These are phyloP conservation scores for Tylopilus plumbeoviolaceoides DNA, from an alignment of 768 basidiomycete genomes.

Conservation along the genomic window DNA sequence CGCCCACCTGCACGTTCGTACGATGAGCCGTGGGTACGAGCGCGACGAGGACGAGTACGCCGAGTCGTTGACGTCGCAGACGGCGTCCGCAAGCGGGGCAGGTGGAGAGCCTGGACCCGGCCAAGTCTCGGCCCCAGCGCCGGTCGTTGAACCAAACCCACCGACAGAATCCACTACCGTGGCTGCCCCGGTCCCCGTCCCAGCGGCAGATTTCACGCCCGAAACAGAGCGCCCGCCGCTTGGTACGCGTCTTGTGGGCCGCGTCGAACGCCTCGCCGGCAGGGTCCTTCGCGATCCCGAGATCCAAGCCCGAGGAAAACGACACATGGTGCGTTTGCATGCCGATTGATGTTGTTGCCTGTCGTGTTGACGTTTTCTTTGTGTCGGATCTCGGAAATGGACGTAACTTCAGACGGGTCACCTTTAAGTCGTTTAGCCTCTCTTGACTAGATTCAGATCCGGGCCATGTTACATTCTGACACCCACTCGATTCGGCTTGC, in stretches of 20 bases:
- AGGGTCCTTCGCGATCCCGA: constrained; percentile 16
- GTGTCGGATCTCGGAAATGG: no score
- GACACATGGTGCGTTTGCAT: constrained; percentile 12
- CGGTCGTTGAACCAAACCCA: not conserved
- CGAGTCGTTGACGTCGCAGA: not conserved
- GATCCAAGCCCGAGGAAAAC: constrained; percentile 17
- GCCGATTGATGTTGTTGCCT: not conserved
- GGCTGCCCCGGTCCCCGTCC: not conserved
- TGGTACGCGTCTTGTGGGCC: constrained; percentile 5
- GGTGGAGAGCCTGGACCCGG: not conserved
- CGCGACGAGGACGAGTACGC: constrained; percentile 18
- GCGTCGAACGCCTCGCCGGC: constrained; percentile 17
- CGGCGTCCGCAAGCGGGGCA: no score
- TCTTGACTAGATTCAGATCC: no score
- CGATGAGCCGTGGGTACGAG: constrained; percentile 16
- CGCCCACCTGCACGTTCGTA: not conserved
- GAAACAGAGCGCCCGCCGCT: not conserved
- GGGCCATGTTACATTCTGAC: no score
- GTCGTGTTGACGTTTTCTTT: no score
- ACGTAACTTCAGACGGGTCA: constrained; percentile 1
- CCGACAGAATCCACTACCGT: not conserved
- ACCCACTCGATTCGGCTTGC: no score
- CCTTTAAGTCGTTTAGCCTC: not conserved
- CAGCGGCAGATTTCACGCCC: not conserved
- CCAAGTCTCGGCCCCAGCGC: no score